These are phyloP conservation scores for Prorocentrum cordatum DNA, from an alignment of 169 alveolate species.

Conservation along the genomic window DNA sequence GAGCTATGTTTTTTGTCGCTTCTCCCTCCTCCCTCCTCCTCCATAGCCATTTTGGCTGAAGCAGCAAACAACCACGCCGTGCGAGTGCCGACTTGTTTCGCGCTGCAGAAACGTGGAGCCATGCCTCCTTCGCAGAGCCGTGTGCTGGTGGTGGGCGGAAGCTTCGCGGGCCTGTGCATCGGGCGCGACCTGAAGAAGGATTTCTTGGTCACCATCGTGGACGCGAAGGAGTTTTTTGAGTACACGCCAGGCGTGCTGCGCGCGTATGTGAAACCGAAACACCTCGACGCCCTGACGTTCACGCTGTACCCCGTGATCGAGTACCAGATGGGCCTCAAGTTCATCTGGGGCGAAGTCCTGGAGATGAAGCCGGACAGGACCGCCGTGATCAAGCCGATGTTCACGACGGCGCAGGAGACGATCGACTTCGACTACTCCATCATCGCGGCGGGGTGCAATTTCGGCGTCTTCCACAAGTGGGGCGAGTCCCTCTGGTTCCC, in stretches of 20 bases:
- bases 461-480: conserved; percentile 53
- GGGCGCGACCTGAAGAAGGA: conserved; percentile 21
- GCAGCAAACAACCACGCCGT: no score
- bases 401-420: not conserved
- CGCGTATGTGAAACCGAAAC: conserved; percentile 39
- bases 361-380: conserved; percentile 19
- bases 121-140: no score
- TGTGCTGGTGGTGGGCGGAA: conserved; percentile 46
- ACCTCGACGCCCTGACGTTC: conserved; percentile 42
- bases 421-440: conserved; percentile 44
- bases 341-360: conserved; percentile 41
- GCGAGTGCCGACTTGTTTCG: no score
- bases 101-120: no score
- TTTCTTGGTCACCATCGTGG: conserved; percentile 29
- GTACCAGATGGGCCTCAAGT: conserved; percentile 35
- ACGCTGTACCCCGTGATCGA: conserved; percentile 50
- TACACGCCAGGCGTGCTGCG: conserved; percentile 51
- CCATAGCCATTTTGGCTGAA: no score
- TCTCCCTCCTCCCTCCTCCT: no score
- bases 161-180: conserved; percentile 34
- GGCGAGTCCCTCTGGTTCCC: conserved; percentile 62
- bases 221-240: conserved; percentile 54
- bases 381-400: conserved; percentile 15
- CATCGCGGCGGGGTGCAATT: conserved; percentile 54
- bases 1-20: no score